Evolutionary conservation across 1,284 basidiomycete species (phyloP), one percentile per base, ranked within the genome.

Genomic region (Volvariella surrecta): DNA sequence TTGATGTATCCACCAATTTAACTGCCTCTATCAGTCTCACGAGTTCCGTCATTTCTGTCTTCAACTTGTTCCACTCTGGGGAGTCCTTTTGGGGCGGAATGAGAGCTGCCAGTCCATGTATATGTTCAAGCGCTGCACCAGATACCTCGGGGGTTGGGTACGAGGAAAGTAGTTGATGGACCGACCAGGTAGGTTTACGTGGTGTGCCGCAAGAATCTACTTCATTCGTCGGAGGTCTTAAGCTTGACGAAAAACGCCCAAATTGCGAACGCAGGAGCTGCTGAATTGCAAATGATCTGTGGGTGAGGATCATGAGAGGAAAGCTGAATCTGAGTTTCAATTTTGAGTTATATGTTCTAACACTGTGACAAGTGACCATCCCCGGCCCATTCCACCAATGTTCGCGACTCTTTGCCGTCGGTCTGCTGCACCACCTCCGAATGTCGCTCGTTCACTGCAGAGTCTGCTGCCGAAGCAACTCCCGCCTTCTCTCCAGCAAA

Each of bases 11-110:
- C 31, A 79, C 76, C 20, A 83, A 57, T 56, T 74, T 82, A 42
- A 88, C 85, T 3, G 85, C 85, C 55, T 89, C 85, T 8, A 89
- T 84, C 4, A 89, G 66, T 49, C 70, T 74, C 46, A 88, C 66
- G 35, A 89, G 70, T 43, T 80, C 79, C 52, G 82, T 79, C 50
- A 89, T 61, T 48, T 84, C 79, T 21, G 50, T 48, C 44, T 74
- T 76, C 32, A 82, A 59, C 16, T 59, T 55, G 3, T 55, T 53
- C 49, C 78, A 71, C 47, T 76, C 72, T 3, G 55, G 51, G 0
- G 81, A 74, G 32, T 70, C 73, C 47, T 76, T 66, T 30, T 62
- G 55, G 0, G 84, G 86, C 3, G 82, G 75, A 18, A 71, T 56
- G 24, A 89, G 68, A 16, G 85, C 86, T 39, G 86, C 79, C 30